Conservation (phyloP, 2,329 filamentous ascomycete genomes). For the Bertia moriformis region DNA sequence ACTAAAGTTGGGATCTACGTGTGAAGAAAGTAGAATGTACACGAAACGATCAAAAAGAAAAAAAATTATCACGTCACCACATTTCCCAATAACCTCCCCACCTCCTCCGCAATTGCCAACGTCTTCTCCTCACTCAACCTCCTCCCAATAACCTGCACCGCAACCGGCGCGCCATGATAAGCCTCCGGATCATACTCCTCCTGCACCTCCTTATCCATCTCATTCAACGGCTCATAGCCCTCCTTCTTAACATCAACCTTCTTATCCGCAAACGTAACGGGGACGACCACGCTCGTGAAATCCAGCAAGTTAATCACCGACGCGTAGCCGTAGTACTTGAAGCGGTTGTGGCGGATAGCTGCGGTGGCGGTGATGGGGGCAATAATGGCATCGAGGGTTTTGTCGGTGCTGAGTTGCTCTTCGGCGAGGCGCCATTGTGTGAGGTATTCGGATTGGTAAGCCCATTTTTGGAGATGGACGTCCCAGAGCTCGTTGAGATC, state of each 20-base stretch:
- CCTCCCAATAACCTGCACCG: conserved; percentile 11
- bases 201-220: conserved; percentile 8
- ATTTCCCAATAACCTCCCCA: conserved; percentile 16
- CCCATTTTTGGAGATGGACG: conserved; percentile 15
- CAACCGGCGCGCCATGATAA: conserved; percentile 10
- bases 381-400: conserved; percentile 20
- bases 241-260: conserved; percentile 13
- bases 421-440: conserved; percentile 9
- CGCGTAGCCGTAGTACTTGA: conserved; percentile 21
- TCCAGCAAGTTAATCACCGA: conserved; percentile 20
- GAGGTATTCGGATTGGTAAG: conserved; percentile 17
- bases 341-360: conserved; percentile 19
- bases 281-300: conserved; percentile 24
- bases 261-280: conserved; percentile 25
- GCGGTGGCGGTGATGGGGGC: conserved; percentile 23
- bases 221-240: conserved; percentile 6
- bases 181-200: conserved; percentile 10
- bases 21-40: too few species aligned
- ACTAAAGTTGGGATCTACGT: too few species aligned
- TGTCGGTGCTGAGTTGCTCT: conserved; percentile 5
- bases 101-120: conserved; percentile 17
- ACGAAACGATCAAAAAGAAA: too few species aligned
- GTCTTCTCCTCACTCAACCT: conserved; percentile 10
- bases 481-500: conserved; percentile 10
- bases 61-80: too few species aligned